Evolutionary conservation across 805 yeast species (phyloP), one percentile per base, ranked within the genome.

Genomic region (Pichia kluyveri): DNA sequence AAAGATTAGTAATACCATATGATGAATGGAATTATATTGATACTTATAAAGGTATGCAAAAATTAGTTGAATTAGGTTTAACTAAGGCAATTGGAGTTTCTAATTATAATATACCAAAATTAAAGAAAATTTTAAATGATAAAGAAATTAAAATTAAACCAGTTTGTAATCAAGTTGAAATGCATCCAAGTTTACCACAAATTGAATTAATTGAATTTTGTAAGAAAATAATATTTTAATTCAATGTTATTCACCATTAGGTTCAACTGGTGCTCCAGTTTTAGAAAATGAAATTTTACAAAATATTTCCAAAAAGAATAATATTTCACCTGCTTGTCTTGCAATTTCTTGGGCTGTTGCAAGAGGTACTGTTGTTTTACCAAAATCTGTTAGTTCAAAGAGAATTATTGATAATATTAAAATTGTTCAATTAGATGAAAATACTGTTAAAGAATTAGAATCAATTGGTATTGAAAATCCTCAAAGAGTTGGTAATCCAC

Each of bases 191-290:
- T 51, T 69, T 82, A 45, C 83, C 84, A 41, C 90, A 85, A 62
- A 68, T 63, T 9, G 79, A 80, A 54, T 69, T 86, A 54, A 58
- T 74, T 41, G 72, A 75, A 36, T 82, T 60, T 64, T 72, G 80
- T 63, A 66, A 47, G 59, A 65, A 34, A 69, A 83, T 52, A 77
- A 71, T 51, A 80, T 83, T 51, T 61, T 70, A 34, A 62, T 83
- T 47, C 82, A 83, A 62, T 95, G 95, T 10, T 87, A 85, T 67
- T 80, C 87, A 31, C 93, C 95, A 27, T 70, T 86, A 55, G 91
- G 89, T 9, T 73, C 83, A 31, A 65, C 69, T 8, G 75, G 72
- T 49, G 73, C 82, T 10, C 82, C 84, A 14, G 54, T 79, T 15
- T 63, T 78, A 50, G 60, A 64, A 28, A 73, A 80, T 54, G 70